These are phyloP conservation scores for Monilinia laxa DNA, from an alignment of 2,329 filamentous ascomycete species.

Conservation along the genomic window DNA sequence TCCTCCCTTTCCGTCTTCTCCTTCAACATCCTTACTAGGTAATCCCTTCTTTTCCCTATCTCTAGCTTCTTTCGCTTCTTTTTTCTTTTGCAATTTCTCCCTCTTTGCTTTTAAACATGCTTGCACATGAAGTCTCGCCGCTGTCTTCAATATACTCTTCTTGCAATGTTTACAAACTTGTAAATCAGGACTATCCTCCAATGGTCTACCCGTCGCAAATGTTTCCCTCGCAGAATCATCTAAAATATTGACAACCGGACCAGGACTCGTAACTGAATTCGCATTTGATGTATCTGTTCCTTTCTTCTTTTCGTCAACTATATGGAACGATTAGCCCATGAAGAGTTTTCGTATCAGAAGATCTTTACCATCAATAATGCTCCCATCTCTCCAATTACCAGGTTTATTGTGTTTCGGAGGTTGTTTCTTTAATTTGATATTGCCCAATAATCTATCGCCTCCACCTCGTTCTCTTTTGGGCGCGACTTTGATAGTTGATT, in stretches of 20 bases:
- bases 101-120: conserved; percentile 70
- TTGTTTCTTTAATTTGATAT: conserved; percentile 63
- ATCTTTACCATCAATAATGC: conserved; percentile 54
- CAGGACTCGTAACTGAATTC: conserved; percentile 49
- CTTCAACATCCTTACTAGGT: conserved; percentile 38
- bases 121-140: conserved; percentile 76
- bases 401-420: conserved; percentile 63
- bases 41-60: conserved; percentile 47
- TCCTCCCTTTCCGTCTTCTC: conserved; percentile 41
- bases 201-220: conserved; percentile 77
- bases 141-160: conserved; percentile 75
- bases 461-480: conserved; percentile 47
- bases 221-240: conserved; percentile 75
- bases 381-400: conserved; percentile 71
- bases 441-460: conserved; percentile 47
- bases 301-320: conserved; percentile 56
- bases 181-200: conserved; percentile 76
- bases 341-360: background rate
- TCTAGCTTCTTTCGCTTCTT: conserved; percentile 40
- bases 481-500: conserved; percentile 62
- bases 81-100: conserved; percentile 41
- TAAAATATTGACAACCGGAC: conserved; percentile 63
- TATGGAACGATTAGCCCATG: conserved; percentile 14
- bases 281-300: conserved; percentile 45
- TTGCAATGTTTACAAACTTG: conserved; percentile 94